Base-by-base conservation (phyloP, 1,284 basidiomycete species). In the Boletus mariae region DNA sequence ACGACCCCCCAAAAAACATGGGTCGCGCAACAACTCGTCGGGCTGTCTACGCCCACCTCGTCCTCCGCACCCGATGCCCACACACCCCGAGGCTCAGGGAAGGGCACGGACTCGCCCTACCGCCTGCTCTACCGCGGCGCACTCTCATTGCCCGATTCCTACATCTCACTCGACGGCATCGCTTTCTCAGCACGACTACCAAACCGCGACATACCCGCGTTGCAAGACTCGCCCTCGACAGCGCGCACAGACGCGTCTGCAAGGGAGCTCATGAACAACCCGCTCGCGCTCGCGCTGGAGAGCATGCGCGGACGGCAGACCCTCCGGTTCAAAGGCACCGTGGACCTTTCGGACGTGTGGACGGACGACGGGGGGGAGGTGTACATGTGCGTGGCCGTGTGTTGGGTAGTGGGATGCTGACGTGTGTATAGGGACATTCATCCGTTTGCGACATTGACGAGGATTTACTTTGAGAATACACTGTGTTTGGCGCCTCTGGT, bases 281-380 rank as follows among this genome's bases (percentile, higher is more conserved):
- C 84, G 0, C 73, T 90, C 10, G 84, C 87, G 1, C 68, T 91
- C 26, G 84, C 86, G 0, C 63, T 90, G 49, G 88, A 91, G 69
- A 88, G 81, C 67, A 87, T 91, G 86, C 84, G 86, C 43, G 85
- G 87, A n/a, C 71, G 85, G 35, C 84, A 83, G 1, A 78, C 77
- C 31, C 70, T 91, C 23, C 75, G 79, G 34, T 78, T 87, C 54
- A 71, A 82, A 47, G 84, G 82, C 1, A 74, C 74, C 1, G 74
- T 80, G 25, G 73, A 72, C 34, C 63, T 87, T 43, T 65, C 71
- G 29, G 80, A 84, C 40, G 64, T 86, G 0, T 82, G 78, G 70
- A 66, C 84, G 47, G 88, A 91, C 63, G 75, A 76, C 51, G 74
- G 73, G 46, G 80, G 78, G 5, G 80, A 79, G 9, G 79, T 90